These are phyloP conservation scores for Tricholoma hemisulphureum DNA, from an alignment of 768 basidiomycete species.

Conservation along the genomic window DNA sequence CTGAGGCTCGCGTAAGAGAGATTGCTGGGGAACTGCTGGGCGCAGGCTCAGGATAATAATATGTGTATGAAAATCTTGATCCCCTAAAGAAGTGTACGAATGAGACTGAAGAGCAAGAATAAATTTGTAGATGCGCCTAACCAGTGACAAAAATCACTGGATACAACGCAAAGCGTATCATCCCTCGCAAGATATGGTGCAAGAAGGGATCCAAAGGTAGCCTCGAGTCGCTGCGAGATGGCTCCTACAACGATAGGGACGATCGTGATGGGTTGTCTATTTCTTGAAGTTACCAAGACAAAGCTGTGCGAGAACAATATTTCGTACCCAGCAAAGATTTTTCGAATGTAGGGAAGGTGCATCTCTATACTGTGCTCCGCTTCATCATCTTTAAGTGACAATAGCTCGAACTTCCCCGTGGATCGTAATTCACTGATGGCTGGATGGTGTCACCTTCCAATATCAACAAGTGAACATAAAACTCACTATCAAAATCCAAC, in stretches of 20 bases:
- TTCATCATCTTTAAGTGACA: conserved; percentile 73
- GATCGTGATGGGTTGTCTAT: conserved; percentile 71
- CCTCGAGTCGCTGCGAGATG: conserved; percentile 59
- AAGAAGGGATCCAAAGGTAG: conserved; percentile 63
- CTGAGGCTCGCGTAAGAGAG: conserved; percentile 45
- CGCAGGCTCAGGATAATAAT: conserved; percentile 72
- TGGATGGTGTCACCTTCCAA: conserved; percentile 25
- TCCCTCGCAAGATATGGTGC: conserved; percentile 77
- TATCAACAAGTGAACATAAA: neutral
- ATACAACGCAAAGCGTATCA: conserved; percentile 86
- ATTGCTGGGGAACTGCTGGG: conserved; percentile 45
- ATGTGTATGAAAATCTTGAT: conserved; percentile 80
- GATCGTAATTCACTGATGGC: conserved; percentile 63
- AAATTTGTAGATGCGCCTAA: conserved; percentile 30
- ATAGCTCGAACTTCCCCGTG: conserved; percentile 67
- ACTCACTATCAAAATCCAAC: conserved; percentile 75
- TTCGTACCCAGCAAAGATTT: conserved; percentile 75
- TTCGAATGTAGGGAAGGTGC: conserved; percentile 90
- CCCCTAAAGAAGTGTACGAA: conserved; percentile 53
- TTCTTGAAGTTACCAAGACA: neutral
- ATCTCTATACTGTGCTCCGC: conserved; percentile 98
- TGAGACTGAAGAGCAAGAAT: neutral
- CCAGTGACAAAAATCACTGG: conserved; percentile 99
- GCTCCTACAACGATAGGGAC: conserved; percentile 91
- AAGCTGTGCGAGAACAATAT: neutral